Base-by-base conservation (phyloP, 495 filamentous ascomycete species). In the Usnea hakonensis region DNA sequence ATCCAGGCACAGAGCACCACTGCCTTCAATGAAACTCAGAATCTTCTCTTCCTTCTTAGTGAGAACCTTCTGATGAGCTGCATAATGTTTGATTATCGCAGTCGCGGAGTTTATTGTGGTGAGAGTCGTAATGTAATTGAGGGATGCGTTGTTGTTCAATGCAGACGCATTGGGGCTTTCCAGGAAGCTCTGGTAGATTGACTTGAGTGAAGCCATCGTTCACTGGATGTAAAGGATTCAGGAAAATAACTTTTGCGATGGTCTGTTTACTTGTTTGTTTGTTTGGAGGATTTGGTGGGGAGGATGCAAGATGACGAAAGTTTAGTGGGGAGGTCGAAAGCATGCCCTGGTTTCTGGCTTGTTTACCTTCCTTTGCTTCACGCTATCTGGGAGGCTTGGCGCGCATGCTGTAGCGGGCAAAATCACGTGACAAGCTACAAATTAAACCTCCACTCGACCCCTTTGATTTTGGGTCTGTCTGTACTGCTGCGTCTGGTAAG, bases 61-160 rank as follows among this genome's bases (percentile, higher is more conserved):
- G 58, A 91, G 72, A 69, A 87, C 79, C 62, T 80, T 82, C 30
- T 78, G 74, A 70, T 91, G 82, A 37, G 80, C 79, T 61, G 72
- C 75, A 58, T 96, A 72, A 74, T 97, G 92, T 74, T 87, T 89
- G 71, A 90, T 72, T 68, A 97, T 90, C 30, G 86, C 82, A 50
- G 85, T 79, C 28, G 86, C 65, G 58, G 87, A 82, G 57, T 83
- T 81, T 66, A 92, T 75, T 64, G 83, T 85, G 37, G 87, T 88
- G 36, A 90, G 85, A n/a, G 90, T 93, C 54, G 94, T 88, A 72
- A 97, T 88, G 78, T 97, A 98, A 77, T 93, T 85, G 69, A 95
- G 78, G 44, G 91, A 85, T 62, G 90, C 87, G 73, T 89, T 79
- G 55, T 78, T 74, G 53, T 86, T 82, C 67, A 97, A 78, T 21